These are phyloP conservation scores for Linnemannia hyalina DNA, from an alignment of 192 early-diverging fungal species.

Conservation along the genomic window DNA sequence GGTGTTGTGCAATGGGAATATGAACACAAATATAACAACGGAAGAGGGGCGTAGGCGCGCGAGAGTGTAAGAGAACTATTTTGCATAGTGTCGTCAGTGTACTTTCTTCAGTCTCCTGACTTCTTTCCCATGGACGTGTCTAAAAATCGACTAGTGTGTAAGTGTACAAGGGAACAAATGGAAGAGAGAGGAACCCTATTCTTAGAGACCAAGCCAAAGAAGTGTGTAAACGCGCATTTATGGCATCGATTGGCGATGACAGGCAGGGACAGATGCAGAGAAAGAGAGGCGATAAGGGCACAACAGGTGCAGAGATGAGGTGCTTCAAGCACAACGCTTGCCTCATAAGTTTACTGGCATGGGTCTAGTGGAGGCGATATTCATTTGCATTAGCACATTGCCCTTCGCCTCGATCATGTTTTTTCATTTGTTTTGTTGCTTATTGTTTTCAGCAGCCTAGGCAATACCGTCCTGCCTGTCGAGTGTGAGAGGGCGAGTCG, in stretches of 20 bases:
- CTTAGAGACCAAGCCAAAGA: background rate
- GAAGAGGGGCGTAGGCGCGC: background rate
- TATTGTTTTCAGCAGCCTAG: background rate
- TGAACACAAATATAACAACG: background rate
- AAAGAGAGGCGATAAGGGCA: background rate
- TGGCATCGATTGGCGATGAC: background rate
- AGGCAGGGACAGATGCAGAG: background rate
- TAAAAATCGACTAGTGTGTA: background rate
- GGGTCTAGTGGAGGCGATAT: background rate
- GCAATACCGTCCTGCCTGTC: too few species aligned
- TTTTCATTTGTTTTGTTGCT: background rate
- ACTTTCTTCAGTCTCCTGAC: background rate
- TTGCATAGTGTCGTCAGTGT: background rate
- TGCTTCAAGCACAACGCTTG: background rate
- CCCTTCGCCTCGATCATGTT: background rate
- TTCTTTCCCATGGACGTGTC: conserved; percentile 1
- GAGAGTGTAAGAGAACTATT: background rate
- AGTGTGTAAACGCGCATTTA: background rate
- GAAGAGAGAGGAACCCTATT: background rate
- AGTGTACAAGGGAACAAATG: background rate
- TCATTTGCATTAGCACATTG: background rate
- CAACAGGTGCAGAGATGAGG: background rate
- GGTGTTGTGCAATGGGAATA: background rate
- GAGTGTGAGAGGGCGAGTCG: background rate
- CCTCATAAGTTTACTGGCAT: background rate